Evolutionary conservation across 2,329 filamentous ascomycete genomes (phyloP), one percentile per base, ranked within the genome.

Genomic region (Talaromyces marneffei): DNA sequence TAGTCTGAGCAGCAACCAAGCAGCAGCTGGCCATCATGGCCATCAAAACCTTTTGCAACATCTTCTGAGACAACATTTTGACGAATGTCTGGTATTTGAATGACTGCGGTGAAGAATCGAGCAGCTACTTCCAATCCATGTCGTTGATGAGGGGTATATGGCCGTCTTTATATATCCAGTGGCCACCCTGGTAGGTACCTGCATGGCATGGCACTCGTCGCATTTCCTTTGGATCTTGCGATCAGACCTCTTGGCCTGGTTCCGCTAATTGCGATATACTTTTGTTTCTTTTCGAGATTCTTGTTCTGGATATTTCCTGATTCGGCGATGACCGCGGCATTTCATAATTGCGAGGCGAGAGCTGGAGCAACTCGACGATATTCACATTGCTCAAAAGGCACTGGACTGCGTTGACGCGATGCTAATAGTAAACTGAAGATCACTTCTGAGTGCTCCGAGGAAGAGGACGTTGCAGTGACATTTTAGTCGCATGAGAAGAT

Each of bases 1-100:
- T 66, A 39, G 66, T 70, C 63, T 71, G 67, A 33, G 70, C 70
- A 54, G 65, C 59, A 55, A 64, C 65, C 52, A 70, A 31, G 56
- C 67, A 48, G 25, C 67, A 42, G 56, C 66, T 66, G 58, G 67
- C 67, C 23, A 69, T 62, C 44, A 70, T 63, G 59, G 66, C 53
- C 50, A 66, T 50, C 37, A 70, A 61, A 23, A 64, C 62, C 37
- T 65, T 56, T 39, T 66, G 64, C 37, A 70, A 62, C 23, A 63
- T 63, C 33, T 64, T 50, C 50, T 66, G 64, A 56, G 63, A 55
- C 33, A 66, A 62, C 67, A 70, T 70, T 14, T 46, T 62, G 57
- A 42, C 1, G 16, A 25, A 27, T 16, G 14, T 18, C 20, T 39
- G 20, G 44, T 48, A 14, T 27, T 20, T 25, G 25, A 55, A 27